Base-by-base conservation (phyloP, 1,284 basidiomycete genomes). In the Kalmanozyma brasiliensis region DNA sequence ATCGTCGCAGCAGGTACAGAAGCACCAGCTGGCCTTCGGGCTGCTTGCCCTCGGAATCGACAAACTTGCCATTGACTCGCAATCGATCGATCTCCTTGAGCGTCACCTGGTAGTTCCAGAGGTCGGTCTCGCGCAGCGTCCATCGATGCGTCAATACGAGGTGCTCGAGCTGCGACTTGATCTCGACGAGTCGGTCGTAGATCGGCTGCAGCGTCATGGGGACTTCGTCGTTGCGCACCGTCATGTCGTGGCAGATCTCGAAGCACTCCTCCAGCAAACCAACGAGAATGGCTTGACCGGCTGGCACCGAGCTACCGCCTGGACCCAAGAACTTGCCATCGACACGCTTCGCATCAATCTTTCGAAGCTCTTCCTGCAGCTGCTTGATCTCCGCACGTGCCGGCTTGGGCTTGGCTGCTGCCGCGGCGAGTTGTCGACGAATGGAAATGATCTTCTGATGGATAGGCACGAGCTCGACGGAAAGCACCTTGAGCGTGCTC, bases 81-180 rank as follows among this genome's bases (percentile, higher is more conserved):
- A 98, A 92, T 82, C 91, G 90, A 84, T 99, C 95, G 51, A 99
- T 94, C 82, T 98, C 94, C 78, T 95, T 91, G 70, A 99, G 85
- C 79, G 92, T 92, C 48, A 95, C 86, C 35, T 93, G 92, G 83
- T 96, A 98, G 83, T 86, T 86, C 81, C 74, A 81, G 30, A 82
- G 66, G 77, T 97, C 95, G 0, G 95, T 99, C 85, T 98, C 96
- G 38, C 94, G 87, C 57, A 99, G 84, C 58, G 91, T 96, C 96
- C 96, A 99, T 41, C 96, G 89, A 82, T 97, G 95, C 1, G 95
- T 98, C 73, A 98, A 85, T 38, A 92, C 92, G 44, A 97, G 85
- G 64, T 90, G 89, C 84, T 97, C 94, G 38, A 97, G 85, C 82
- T 94, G 91, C 9, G 87, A 86, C 61, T 94, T 89, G 79, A 98